Conservation (phyloP, 176 grass and related monocot genomes). For the Musa acuminata region DNA sequence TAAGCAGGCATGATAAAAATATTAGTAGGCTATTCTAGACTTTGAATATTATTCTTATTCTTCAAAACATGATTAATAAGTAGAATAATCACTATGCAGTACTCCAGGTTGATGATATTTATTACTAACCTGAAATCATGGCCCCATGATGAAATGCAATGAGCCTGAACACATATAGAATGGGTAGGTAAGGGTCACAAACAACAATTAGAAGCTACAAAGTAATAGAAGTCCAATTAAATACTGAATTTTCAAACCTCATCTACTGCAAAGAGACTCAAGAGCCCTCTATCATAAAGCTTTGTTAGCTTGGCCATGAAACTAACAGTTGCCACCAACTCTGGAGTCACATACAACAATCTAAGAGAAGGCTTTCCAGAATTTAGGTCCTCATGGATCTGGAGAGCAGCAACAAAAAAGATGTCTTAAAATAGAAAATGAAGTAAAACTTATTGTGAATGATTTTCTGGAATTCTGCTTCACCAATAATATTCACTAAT, state of each 20-base stretch:
- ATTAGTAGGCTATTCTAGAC: neutral
- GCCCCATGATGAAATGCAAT: slow-evolving; percentile 94
- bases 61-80: neutral
- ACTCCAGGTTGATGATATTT: neutral
- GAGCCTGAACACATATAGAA: slow-evolving; percentile 46
- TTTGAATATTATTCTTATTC: neutral
- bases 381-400: slow-evolving; percentile 88
- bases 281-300: slow-evolving; percentile 71
- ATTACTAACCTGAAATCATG: slow-evolving; percentile 79
- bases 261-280: slow-evolving; percentile 72
- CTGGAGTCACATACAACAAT: slow-evolving; percentile 92
- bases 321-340: slow-evolving; percentile 73
- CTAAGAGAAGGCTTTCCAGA: slow-evolving; percentile 73
- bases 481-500: neutral
- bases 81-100: neutral
- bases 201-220: neutral
- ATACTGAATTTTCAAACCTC: slow-evolving; percentile 36
- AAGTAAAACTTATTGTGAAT: neutral
- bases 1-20: slow-evolving; percentile 1
- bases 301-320: slow-evolving; percentile 72
- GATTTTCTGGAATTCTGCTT: neutral
- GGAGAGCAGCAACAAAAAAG: slow-evolving; percentile 5
- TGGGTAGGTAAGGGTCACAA: slow-evolving; percentile 21
- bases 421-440: neutral
- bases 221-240: slow-evolving; percentile 11